A percentile compares a stretch with the other conserved stretches of the same genome.
phyloP scores from a whole-genome alignment of 768 basidiomycete genomes.

The Auricularia sp. region DNA sequence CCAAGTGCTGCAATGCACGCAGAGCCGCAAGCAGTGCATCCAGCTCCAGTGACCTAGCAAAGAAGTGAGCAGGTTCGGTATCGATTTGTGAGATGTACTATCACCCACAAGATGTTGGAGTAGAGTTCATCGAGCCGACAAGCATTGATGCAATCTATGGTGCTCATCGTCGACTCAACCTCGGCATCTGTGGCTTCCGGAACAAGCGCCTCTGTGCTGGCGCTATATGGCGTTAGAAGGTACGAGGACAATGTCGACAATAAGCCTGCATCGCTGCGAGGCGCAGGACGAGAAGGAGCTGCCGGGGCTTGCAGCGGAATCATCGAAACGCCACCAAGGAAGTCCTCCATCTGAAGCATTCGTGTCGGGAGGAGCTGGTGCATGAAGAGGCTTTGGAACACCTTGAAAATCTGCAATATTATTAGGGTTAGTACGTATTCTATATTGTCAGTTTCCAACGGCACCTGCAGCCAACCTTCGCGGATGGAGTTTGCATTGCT shows the following conservation, averaged over 20 bases:
- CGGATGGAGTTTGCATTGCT: slow-evolving; percentile 89
- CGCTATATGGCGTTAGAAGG: slow-evolving; percentile 85
- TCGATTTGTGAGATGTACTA: neutral
- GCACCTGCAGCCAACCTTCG: slow-evolving; percentile 88
- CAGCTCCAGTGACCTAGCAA: slow-evolving; percentile 57
- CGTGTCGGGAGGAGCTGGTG: slow-evolving; percentile 83
- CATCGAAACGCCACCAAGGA: slow-evolving; percentile 86
- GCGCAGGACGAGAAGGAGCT: slow-evolving; percentile 43
- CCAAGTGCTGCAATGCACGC: slow-evolving; percentile 78
- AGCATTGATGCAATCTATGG: slow-evolving; percentile 89
- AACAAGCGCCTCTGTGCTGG: slow-evolving; percentile 62
- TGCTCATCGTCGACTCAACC: slow-evolving; percentile 86
- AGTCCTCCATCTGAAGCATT: slow-evolving; percentile 97
- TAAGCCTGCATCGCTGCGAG: slow-evolving; percentile 77
- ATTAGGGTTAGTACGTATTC: neutral
- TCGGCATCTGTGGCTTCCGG: slow-evolving; percentile 86
- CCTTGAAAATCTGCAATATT: slow-evolving; percentile 76
- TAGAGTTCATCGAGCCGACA: slow-evolving; percentile 93
- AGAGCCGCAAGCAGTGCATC: slow-evolving; percentile 78
- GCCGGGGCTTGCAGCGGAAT: slow-evolving; percentile 79
- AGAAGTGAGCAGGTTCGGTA: neutral
- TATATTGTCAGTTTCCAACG: neutral
- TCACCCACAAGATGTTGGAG: slow-evolving; percentile 74
- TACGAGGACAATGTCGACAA: slow-evolving; percentile 92
- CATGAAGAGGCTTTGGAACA: slow-evolving; percentile 93